Evolutionary conservation across 1,284 basidiomycete genomes (phyloP), one percentile per base, ranked within the genome.

Genomic region (Mycena citricolor): DNA sequence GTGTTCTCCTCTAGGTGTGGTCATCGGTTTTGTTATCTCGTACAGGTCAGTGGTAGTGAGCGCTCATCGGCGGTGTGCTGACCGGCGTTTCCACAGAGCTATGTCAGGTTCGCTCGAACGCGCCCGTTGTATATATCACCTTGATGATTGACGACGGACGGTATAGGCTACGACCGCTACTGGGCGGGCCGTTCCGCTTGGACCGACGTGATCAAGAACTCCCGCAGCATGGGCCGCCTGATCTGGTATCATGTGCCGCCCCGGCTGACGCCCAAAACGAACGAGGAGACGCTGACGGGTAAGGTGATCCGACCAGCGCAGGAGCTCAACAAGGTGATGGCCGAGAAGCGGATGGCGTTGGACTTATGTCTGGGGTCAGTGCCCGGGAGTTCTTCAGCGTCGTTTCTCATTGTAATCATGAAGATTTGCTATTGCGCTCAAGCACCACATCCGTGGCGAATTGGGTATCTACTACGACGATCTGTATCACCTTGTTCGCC

Each of bases 11-110:
- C n/a, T 35, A 71, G 79, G 80, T 69, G 79, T 83, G n/a, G 77
- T 83, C 5, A 80, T 84, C 49, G 81, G 82, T 54, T 84, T 84
- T 56, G 80, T 83, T 4, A 81, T 86, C 40, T 81, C 80, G 0
- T 83, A 83, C 61, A 73, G 81, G 26, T 79, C 79, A 2, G 71
- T 66, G 32, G 79, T 51, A 24, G 71, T 58, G 1, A 16, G 16
- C 25, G 23, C 31, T 32, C 36, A 35, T 24, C n/a, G 14, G 16
- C n/a, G n/a, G 24, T 29, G 25, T 42, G 17, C 24, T n/a, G 19
- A 17, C n/a, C n/a, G n/a, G n/a, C n/a, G n/a, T n/a, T n/a, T n/a
- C n/a, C n/a, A n/a, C n/a, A n/a, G 30, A n/a, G 79, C 81, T 1
- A 77, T 83, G 33, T 79, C 80, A 78, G 60, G 71, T 77, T 30